Percentiles rank a stretch among this genome's conserved stretches.
Evolutionary conservation across 1,284 basidiomycete genomes (phyloP).

Genomic region (Sporisorium scitamineum): DNA sequence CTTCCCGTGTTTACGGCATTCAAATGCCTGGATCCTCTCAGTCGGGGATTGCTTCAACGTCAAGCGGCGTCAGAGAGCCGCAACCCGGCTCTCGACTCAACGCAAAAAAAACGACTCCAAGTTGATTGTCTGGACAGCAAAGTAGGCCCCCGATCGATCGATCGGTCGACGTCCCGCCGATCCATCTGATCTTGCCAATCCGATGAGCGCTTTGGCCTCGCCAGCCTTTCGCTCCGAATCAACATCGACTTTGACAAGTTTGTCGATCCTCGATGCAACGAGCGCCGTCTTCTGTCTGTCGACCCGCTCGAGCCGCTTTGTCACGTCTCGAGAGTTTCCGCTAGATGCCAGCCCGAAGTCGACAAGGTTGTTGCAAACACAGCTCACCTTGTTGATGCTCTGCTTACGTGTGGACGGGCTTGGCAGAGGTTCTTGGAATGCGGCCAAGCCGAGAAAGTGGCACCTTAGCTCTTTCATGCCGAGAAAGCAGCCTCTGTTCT

Average conservation of each 20-base stretch:
- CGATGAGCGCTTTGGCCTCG: too few relatives aligned
- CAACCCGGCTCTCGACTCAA: neutral
- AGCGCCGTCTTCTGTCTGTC: neutral
- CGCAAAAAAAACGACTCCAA: neutral
- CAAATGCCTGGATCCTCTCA: too few relatives aligned
- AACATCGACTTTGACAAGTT: neutral
- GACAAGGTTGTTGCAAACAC: neutral
- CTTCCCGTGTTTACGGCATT: too few relatives aligned
- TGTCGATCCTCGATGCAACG: neutral
- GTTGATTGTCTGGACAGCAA: too few relatives aligned
- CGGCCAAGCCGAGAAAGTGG: neutral
- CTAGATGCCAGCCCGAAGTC: neutral
- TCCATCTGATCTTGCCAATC: neutral
- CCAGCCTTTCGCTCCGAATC: neutral
- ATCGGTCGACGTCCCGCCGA: neutral
- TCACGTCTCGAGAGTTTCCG: neutral
- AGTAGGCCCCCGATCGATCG: conserved; percentile 4
- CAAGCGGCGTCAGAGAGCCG: too few relatives aligned
- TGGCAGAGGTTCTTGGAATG: too few relatives aligned
- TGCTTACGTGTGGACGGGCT: too few relatives aligned
- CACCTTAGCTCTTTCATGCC: neutral
- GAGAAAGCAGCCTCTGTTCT: too few relatives aligned
- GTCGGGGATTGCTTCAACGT: too few relatives aligned
- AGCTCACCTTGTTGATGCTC: too few relatives aligned
- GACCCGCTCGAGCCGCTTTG: neutral